Base-by-base conservation (phyloP, 441 rosid genomes). In the Gossypium armourianum region DNA sequence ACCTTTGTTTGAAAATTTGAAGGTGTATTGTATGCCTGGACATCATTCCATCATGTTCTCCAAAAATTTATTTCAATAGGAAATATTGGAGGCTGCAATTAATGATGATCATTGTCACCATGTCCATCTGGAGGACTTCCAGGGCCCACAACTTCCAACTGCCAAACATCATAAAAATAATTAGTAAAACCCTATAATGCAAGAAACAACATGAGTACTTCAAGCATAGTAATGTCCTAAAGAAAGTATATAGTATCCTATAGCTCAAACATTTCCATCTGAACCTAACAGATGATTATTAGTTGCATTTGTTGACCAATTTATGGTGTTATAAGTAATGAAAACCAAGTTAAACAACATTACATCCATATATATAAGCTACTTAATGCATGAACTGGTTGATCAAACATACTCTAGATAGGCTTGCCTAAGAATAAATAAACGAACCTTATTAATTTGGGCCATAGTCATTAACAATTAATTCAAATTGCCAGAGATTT, bases 131-230 rank as follows among this genome's bases (percentile, higher is more conserved):
- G 96, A 24, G 95, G 87, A 73, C 96, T 97, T 62, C 96, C 96
- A 4, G 93, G 96, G 52, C 98, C 97, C 59, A 86, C 96, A 71
- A 91, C 96, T 81, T 93, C 93, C 76, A 93, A 86, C 96, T 93
- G 91, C 78, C 72, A 79, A 52, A 61, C 29, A 78, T 47, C 57
- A 62, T 26, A 26, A 5, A 29, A 69, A 36, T 0, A 13, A 54
- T 66, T 45, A 68, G 56, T 28, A 21, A 69, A 26, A 45, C 57
- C 62, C 8, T 40, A 40, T 7, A 54, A 19, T 13, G 69, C 36
- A 1, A 8, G 52, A 40, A 20, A 19, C 26, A 54, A 2, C 26
- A 10, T 2, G n/a, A 54, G 26, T 15, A 52, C 21, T 5, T 16
- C 56, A 52, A 16, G 56, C 21, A 56, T 21, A 56, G 16, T 1